phyloP scores from a whole-genome alignment of 169 alveolate genomes.

The Plasmodium gallinaceum region DNA sequence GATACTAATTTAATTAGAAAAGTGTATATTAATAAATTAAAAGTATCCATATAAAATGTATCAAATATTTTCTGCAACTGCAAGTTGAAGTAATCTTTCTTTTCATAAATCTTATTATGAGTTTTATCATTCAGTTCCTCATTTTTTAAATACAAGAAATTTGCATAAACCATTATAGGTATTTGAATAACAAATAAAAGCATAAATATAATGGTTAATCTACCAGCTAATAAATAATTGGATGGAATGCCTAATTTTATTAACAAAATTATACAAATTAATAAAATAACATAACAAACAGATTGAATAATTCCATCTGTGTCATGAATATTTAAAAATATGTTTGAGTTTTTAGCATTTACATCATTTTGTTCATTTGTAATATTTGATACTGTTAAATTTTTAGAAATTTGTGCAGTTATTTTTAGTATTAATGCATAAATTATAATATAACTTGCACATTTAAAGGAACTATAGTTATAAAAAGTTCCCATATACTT shows the following conservation, averaged over 20 bases:
- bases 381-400: conserved; percentile 49
- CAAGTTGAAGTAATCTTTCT: conserved; percentile 55
- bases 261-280: conserved; percentile 31
- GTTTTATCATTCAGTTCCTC: not conserved
- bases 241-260: conserved; percentile 67
- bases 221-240: conserved; percentile 63
- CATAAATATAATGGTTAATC: conserved; percentile 71
- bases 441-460: conserved; percentile 63
- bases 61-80: conserved; percentile 25
- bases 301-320: conserved; percentile 57
- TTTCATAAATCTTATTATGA: conserved; percentile 10
- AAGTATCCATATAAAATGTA: conserved; percentile 31
- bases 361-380: conserved; percentile 8
- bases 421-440: conserved; percentile 75
- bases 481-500: conserved; percentile 78
- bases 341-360: conserved; percentile 31
- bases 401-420: conserved; percentile 77
- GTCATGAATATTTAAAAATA: conserved; percentile 55
- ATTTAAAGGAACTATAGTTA: conserved; percentile 68
- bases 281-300: conserved; percentile 21
- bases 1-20: conserved; percentile 20
- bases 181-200: conserved; percentile 38
- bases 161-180: conserved; percentile 49
- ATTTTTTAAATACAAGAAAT: conserved; percentile 30
- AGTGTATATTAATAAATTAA: conserved; percentile 47